Conservation (phyloP, 441 rosid species). For the Biscutella laevigata region DNA sequence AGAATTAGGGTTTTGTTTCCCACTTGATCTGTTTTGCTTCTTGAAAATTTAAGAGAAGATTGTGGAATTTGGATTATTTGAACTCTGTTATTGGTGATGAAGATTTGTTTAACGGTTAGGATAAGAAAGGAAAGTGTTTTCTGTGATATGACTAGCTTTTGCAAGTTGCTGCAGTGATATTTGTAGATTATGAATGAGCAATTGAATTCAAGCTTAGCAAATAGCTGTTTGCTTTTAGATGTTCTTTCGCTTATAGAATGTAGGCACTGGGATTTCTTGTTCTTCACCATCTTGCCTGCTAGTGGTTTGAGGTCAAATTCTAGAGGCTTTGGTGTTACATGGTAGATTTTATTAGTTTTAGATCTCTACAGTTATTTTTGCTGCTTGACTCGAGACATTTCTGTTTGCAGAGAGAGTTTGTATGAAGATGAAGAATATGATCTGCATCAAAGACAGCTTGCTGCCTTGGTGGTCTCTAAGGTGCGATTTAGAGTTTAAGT, state of each 20-base stretch:
- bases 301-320: neutral
- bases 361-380: neutral
- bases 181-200: neutral
- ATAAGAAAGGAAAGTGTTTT: neutral
- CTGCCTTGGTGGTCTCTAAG: constrained; percentile 90
- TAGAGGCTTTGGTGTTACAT: neutral
- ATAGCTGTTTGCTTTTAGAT: neutral
- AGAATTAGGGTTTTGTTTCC: constrained; percentile 21
- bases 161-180: neutral
- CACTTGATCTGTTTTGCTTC: constrained; percentile 17
- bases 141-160: neutral
- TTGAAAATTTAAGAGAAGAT: neutral
- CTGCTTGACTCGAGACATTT: neutral
- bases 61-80: constrained; percentile 1
- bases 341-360: neutral
- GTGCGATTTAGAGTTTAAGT: constrained; percentile 24
- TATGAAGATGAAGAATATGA: constrained; percentile 96
- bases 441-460: constrained; percentile 84
- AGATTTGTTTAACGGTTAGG: neutral
- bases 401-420: constrained; percentile 66
- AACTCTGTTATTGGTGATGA: constrained; percentile 10
- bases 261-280: neutral
- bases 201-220: neutral
- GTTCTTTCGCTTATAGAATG: neutral
- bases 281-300: neutral